Evolutionary conservation across 2,329 filamentous ascomycete genomes (phyloP).

Genomic region (Xylariaceae sp.): DNA sequence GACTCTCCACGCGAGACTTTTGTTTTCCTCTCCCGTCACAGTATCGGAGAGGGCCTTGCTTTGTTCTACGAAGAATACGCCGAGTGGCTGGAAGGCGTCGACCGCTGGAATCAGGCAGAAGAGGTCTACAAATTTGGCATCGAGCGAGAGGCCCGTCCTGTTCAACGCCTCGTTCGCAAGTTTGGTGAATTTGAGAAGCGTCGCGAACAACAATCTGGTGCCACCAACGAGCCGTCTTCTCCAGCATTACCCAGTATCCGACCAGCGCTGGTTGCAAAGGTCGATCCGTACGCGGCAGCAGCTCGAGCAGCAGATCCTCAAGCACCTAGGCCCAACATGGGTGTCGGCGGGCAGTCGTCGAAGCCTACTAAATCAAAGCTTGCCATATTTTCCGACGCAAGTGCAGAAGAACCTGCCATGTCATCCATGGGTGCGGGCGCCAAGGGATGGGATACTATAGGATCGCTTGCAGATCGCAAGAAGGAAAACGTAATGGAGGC

Average conservation of each 20-base stretch:
- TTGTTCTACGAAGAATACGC: slow-evolving; percentile 98
- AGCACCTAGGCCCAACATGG: slow-evolving; percentile 49
- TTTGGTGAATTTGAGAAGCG: slow-evolving; percentile 88
- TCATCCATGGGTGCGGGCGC: slow-evolving; percentile 49
- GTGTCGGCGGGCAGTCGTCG: slow-evolving; percentile 46
- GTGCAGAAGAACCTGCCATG: slow-evolving; percentile 55
- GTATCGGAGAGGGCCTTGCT: slow-evolving; percentile 80
- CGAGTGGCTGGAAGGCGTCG: slow-evolving; percentile 80
- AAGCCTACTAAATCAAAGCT: slow-evolving; percentile 77
- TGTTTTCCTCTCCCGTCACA: slow-evolving; percentile 83
- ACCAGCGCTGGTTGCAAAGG: slow-evolving; percentile 78
- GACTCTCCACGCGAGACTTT: slow-evolving; percentile 92
- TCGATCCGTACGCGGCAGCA: slow-evolving; percentile 71
- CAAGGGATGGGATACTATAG: slow-evolving; percentile 90
- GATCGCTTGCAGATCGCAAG: slow-evolving; percentile 78
- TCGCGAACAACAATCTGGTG: slow-evolving; percentile 60
- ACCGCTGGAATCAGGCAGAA: slow-evolving; percentile 84
- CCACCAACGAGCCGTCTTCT: slow-evolving; percentile 67
- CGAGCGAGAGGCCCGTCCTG: slow-evolving; percentile 79
- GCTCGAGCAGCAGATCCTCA: slow-evolving; percentile 60
- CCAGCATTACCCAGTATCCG: slow-evolving; percentile 81
- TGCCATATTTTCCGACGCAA: slow-evolving; percentile 81
- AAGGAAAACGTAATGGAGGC: slow-evolving; percentile 89
- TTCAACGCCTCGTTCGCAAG: slow-evolving; percentile 78
- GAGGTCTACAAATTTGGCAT: slow-evolving; percentile 91